Percentiles rank a stretch among this genome's conserved stretches.
Conservation (phyloP, 2,329 filamentous ascomycete genomes). For the Colletotrichum theobromicola region DNA sequence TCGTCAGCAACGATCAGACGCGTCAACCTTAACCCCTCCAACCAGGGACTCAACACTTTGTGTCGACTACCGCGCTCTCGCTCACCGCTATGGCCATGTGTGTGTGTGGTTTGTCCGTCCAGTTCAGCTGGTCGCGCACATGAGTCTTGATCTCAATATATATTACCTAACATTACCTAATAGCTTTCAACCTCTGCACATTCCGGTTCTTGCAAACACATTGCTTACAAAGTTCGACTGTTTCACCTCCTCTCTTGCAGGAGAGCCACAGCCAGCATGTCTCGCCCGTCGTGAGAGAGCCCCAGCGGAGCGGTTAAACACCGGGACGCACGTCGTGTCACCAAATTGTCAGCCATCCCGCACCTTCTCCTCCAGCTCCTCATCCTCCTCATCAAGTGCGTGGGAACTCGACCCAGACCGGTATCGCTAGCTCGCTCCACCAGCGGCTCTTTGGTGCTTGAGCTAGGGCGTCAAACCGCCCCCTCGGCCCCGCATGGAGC, state of each 20-base stretch:
- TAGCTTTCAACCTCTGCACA: background rate
- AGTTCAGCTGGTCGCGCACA: conserved; percentile 2
- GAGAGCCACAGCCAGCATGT: background rate
- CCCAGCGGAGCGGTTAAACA: background rate
- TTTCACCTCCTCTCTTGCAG: background rate
- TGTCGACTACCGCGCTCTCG: background rate
- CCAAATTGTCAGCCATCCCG: conserved; percentile 4
- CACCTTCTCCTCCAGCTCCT: background rate
- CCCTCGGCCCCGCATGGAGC: conserved; percentile 17
- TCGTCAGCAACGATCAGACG: conserved; percentile 21
- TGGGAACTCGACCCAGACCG: background rate
- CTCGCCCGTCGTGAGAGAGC: background rate
- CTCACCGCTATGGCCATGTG: conserved; percentile 14
- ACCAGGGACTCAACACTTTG: conserved; percentile 12
- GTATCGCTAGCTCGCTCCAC: conserved; percentile 10
- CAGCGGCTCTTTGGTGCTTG: conserved; percentile 13
- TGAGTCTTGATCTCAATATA: background rate
- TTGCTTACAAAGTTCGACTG: background rate
- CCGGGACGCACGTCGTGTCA: background rate
- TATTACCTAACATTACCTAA: conserved; percentile 18
- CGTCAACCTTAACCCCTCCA: conserved; percentile 13
- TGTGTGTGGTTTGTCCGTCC: background rate
- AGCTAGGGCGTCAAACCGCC: background rate
- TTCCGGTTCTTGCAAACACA: background rate
- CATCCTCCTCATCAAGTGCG: background rate